Evolutionary conservation across 1,284 basidiomycete species (phyloP), one percentile per base, ranked within the genome.

Genomic region (Papiliotrema laurentii): DNA sequence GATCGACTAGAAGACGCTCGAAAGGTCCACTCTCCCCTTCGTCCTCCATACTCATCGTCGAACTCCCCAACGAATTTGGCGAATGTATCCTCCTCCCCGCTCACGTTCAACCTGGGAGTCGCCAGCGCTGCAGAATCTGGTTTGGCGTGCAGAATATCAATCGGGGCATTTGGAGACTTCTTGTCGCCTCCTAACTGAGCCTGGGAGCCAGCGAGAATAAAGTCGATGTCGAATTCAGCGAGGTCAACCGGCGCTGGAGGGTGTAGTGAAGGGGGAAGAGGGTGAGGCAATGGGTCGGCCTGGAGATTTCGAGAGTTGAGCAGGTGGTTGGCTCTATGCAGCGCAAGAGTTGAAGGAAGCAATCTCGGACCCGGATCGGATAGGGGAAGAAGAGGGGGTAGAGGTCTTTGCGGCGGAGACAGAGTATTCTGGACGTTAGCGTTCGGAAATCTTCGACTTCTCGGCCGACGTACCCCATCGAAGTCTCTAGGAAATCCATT

Each of bases 161-260:
- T 37, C 5, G 51, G 55, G 6, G 52, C 44, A 33, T 64, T 64
- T 30, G 56, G 55, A 18, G 50, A 48, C 41, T 49, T 47, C n/a
- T 42, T 48, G 19, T 65, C 58, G 4, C 62, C 57, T 16, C 68
- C 69, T 3, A 72, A 58, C 33, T 72, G 64, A 0, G 67, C 49
- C 39, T 54, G 58, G 1, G 72, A 71, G 1, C 70, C 73, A 24
- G 71, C 66, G 19, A 76, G 68, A 54, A 76, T 76, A 49, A 75
- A 76, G 51, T 74, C 74, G 24, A 76, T 71, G 54, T 76, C 75
- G 55, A 76, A 75, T 45, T 73, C 74, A 26, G 73, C 66, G n/a
- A 74, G 58, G 50, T 74, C 73, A 45, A 75, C 67, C 1, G 73
- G 68, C 14, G 64, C 63, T 19, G 72, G 72, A 16, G 72, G 72